Base-by-base conservation (phyloP, 805 yeast species). In the Saccharomyces paradoxus region DNA sequence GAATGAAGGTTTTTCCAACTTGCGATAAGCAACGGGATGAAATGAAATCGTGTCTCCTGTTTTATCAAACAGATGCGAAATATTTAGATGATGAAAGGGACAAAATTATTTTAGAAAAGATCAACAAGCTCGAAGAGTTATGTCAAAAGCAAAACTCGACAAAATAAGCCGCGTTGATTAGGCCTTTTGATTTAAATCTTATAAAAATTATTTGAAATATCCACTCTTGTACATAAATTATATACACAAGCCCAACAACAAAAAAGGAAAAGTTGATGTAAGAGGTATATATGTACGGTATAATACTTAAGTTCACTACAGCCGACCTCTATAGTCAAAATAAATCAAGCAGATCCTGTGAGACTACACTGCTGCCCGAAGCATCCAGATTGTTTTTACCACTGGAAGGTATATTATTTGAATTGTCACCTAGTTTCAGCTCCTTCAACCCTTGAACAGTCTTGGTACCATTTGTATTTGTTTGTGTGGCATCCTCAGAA, bases 51-150 rank as follows among this genome's bases (percentile, higher is more conserved):
- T 89, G 96, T 70, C 81, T 89, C 50, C 68, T 76, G 22, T 70
- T 74, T 24, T 81, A 80, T 59, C 89, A 86, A 69, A 76, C 75
- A 49, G 79, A 81, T 58, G 54, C 60, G 2, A 81, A 82, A 60
- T 84, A 77, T 60, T 77, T 86, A 55, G 96, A 89, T 67, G 75
- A 73, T 48, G 88, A 87, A 65, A 75, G 89, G 60, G 89, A 85
- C 61, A 70, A 78, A 51, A 74, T 82, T 57, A 82, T 89, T 44
- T 70, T 77, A 53, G 82, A 81, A 60, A 88, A 87, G 65, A 71
- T 74, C 41, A 74, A 70, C 56, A 69, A 66, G 56, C 57, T 70
- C 56, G 72, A 74, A 63, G 63, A 66, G 47, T 61, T 28, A 46
- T 27, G 37, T 29, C 30, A 52, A 53, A 51, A 52, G 47, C 55